Conservation (phyloP, 2,329 filamentous ascomycete genomes). For the Rhinocladiella similis region DNA sequence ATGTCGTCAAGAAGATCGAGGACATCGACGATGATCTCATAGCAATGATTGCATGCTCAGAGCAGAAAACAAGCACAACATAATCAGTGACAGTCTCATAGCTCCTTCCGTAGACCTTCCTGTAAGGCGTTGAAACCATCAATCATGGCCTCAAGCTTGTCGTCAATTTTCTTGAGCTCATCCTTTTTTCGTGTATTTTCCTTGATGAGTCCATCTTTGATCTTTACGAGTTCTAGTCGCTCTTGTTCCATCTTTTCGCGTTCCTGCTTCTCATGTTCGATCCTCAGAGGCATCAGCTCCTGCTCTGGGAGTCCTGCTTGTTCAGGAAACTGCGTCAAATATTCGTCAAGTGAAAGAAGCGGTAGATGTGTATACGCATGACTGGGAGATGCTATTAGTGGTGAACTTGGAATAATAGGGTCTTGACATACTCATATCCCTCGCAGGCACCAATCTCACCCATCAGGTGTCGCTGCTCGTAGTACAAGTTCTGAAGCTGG, state of each 20-base stretch:
- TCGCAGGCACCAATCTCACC: conserved; percentile 90
- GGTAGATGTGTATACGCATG: conserved; percentile 88
- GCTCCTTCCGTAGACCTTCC: conserved; percentile 27
- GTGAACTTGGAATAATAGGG: conserved; percentile 2
- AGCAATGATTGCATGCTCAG: not conserved
- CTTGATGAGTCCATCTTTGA: conserved; percentile 67
- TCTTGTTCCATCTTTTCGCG: conserved; percentile 83
- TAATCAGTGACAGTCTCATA: conserved; percentile 10
- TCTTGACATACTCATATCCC: conserved; percentile 74
- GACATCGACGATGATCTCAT: too few relatives aligned
- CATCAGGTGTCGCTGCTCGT: conserved; percentile 87
- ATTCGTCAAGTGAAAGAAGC: conserved; percentile 79
- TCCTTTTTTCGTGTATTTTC: conserved; percentile 93
- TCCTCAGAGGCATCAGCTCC: conserved; percentile 82
- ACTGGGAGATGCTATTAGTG: conserved; percentile 45
- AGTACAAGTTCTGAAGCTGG: conserved; percentile 92
- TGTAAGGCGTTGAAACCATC: conserved; percentile 51
- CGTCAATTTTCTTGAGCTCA: conserved; percentile 85
- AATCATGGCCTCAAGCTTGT: conserved; percentile 90
- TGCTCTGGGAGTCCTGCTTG: conserved; percentile 72
- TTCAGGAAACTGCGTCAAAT: conserved; percentile 74
- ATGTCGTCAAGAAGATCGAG: too few relatives aligned
- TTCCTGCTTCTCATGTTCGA: conserved; percentile 85
- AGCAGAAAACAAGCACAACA: not conserved
- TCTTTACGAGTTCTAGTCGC: conserved; percentile 72